phyloP scores from a whole-genome alignment of 305 asterid genomes.

The Nicotiana rustica region DNA sequence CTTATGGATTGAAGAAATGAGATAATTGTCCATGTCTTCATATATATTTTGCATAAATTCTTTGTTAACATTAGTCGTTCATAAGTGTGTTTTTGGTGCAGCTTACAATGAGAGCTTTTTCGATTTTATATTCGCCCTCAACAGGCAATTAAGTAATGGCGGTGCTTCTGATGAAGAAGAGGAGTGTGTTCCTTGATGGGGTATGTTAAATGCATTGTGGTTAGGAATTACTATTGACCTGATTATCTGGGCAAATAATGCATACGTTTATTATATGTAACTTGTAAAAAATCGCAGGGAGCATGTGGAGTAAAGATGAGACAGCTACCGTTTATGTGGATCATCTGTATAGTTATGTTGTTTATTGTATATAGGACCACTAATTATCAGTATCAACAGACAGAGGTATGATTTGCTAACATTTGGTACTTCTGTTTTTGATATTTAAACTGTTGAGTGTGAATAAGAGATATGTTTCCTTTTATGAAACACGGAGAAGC shows the following conservation, averaged over 20 bases:
- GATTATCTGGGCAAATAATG: conserved; percentile 1
- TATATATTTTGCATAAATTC: neutral
- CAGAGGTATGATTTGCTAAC: conserved; percentile 61
- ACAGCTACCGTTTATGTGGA: conserved; percentile 80
- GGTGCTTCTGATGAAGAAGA: conserved; percentile 63
- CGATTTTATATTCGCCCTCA: conserved; percentile 51
- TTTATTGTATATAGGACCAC: conserved; percentile 84
- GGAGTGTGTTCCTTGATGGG: conserved; percentile 55
- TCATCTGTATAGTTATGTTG: conserved; percentile 77
- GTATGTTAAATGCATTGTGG: conserved; percentile 45
- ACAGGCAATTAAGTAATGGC: conserved; percentile 68
- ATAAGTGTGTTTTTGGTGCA: conserved; percentile 44
- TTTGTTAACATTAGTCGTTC: neutral
- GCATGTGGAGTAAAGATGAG: conserved; percentile 76
- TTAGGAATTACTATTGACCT: conserved; percentile 13
- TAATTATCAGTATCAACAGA: conserved; percentile 77
- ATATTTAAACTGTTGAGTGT: neutral
- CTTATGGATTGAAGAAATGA: neutral
- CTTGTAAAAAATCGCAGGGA: conserved; percentile 63
- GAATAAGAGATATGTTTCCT: conserved; percentile 5
- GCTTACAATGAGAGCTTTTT: conserved; percentile 50
- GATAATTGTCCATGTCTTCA: neutral
- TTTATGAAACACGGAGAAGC: neutral
- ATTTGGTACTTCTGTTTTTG: neutral
- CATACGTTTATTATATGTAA: neutral